Conservation (phyloP, 1,284 basidiomycete genomes). For the Heterobasidion parviporum region DNA sequence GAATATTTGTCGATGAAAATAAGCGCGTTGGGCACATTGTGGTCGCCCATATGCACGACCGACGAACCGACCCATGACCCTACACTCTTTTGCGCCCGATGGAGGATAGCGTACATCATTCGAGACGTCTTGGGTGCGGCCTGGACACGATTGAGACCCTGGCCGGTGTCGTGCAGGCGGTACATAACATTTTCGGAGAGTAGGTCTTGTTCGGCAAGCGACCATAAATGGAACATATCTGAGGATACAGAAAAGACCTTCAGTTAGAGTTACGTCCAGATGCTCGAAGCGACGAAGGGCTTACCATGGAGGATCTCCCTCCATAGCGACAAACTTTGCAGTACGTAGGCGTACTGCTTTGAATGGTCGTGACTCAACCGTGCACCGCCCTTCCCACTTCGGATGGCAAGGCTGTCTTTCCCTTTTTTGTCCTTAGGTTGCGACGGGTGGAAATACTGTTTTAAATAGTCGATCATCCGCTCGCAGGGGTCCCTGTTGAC, state of each 20-base stretch:
- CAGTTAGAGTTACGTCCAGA: neutral
- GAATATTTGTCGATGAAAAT: constrained; percentile 85
- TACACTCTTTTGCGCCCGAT: constrained; percentile 70
- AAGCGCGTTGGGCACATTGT: constrained; percentile 81
- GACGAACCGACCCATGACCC: constrained; percentile 69
- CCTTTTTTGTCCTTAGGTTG: constrained; percentile 51
- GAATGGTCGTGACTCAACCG: constrained; percentile 74
- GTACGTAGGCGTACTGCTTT: constrained; percentile 74
- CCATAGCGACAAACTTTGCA: constrained; percentile 79
- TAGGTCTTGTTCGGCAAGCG: constrained; percentile 67
- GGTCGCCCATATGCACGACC: constrained; percentile 59
- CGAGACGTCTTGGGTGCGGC: constrained; percentile 75
- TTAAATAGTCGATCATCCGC: constrained; percentile 66
- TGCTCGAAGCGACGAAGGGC: neutral
- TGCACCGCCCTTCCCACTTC: constrained; percentile 68
- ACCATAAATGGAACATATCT: constrained; percentile 85
- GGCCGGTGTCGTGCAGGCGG: constrained; percentile 74
- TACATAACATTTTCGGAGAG: constrained; percentile 66
- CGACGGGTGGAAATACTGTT: constrained; percentile 67
- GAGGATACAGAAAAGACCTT: neutral
- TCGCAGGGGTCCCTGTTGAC: constrained; percentile 80
- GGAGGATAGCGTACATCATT: constrained; percentile 77
- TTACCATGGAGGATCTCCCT: constrained; percentile 72
- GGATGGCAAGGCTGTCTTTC: constrained; percentile 54
- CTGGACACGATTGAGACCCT: constrained; percentile 78